These are phyloP conservation scores for Massarina eburnea DNA, from an alignment of 2,329 filamentous ascomycete genomes.

Conservation along the genomic window DNA sequence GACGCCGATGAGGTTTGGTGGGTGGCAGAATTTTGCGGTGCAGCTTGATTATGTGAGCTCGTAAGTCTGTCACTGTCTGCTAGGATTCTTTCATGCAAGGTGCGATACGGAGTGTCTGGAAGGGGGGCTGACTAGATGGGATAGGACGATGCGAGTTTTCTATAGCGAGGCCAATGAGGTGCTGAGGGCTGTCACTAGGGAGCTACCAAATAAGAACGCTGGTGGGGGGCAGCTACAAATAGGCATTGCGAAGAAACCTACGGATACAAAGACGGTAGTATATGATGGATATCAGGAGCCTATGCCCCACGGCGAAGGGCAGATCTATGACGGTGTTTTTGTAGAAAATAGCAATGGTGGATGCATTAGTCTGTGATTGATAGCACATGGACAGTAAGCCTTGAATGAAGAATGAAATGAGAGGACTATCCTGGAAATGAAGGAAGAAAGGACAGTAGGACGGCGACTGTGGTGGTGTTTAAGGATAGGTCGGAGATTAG, in stretches of 20 bases:
- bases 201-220: slow-evolving; percentile 22
- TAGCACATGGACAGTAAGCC: too few species aligned
- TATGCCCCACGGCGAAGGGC: slow-evolving; percentile 21
- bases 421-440: too few species aligned
- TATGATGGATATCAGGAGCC: slow-evolving; percentile 30
- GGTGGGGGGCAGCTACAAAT: slow-evolving; percentile 31
- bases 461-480: too few species aligned
- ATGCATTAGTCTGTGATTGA: slow-evolving; percentile 23
- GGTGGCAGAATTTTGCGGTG: slow-evolving; percentile 34
- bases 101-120: too few species aligned
- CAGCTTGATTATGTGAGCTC: slow-evolving; percentile 21
- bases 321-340: slow-evolving; percentile 37
- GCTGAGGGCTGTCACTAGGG: slow-evolving; percentile 16
- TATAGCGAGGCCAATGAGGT: slow-evolving; percentile 19
- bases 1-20: slow-evolving; percentile 10
- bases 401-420: too few species aligned
- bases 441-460: too few species aligned
- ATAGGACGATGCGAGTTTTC: slow-evolving; percentile 28
- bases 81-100: too few species aligned
- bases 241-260: slow-evolving; percentile 33
- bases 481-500: too few species aligned
- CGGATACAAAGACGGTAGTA: slow-evolving; percentile 28
- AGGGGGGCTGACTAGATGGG: not conserved
- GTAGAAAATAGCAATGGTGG: slow-evolving; percentile 27
- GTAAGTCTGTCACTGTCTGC: slow-evolving; percentile 13